A percentile compares a stretch with the other conserved stretches of the same genome.
Evolutionary conservation across 2,329 filamentous ascomycete genomes (phyloP).

Genomic region (Venturia aucupariae): DNA sequence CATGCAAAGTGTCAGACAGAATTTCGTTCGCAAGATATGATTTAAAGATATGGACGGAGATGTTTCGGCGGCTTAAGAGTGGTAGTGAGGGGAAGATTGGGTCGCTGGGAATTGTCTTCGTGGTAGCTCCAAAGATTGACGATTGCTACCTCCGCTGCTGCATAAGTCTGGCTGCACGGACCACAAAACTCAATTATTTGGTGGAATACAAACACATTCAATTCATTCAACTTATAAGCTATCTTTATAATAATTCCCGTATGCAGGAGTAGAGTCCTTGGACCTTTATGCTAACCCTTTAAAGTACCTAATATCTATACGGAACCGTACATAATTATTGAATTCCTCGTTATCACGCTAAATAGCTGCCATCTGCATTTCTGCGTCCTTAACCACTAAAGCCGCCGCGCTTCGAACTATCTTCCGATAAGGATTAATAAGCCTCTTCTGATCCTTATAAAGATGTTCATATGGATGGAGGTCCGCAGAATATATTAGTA

Average conservation of each 20-base stretch:
- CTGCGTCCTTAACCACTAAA: neutral
- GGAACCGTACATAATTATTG: neutral
- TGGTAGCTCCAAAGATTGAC: too few relatives aligned
- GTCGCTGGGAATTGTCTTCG: too few relatives aligned
- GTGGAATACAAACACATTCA: neutral
- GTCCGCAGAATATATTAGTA: too few relatives aligned
- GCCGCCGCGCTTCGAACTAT: neutral
- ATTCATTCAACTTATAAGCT: neutral
- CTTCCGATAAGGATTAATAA: neutral
- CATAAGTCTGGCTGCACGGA: neutral
- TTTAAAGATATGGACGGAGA: too few relatives aligned
- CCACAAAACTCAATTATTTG: neutral
- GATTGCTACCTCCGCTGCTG: neutral
- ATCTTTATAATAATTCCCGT: neutral
- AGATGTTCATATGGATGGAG: neutral
- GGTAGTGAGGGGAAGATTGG: too few relatives aligned
- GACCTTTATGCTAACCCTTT: neutral
- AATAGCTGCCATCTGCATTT: neutral
- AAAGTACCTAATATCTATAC: slow-evolving; percentile 1
- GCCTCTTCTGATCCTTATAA: neutral
- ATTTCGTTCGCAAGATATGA: too few relatives aligned
- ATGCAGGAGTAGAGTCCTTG: neutral
- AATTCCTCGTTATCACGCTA: neutral
- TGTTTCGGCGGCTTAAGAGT: too few relatives aligned
- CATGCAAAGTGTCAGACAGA: too few relatives aligned